Evolutionary conservation across 2,329 filamentous ascomycete species (phyloP).

Genomic region (Hypoxylon sp.): DNA sequence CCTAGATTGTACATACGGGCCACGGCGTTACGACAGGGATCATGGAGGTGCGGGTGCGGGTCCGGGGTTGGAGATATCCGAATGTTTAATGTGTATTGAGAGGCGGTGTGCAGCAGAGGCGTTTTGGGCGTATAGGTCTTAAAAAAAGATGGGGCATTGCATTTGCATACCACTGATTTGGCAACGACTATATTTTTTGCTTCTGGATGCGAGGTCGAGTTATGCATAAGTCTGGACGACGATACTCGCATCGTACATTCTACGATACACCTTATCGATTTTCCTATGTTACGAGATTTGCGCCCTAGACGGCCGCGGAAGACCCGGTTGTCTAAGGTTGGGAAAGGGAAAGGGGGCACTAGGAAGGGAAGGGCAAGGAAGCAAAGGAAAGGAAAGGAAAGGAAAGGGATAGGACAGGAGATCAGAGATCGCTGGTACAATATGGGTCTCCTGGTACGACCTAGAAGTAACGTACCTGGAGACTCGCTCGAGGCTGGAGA

Average conservation of each 20-base stretch:
- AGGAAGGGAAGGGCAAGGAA: background rate
- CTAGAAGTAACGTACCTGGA: conserved; percentile 30
- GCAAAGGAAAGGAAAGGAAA: background rate
- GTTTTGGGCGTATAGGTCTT: conserved; percentile 42
- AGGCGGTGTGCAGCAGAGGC: conserved; percentile 40
- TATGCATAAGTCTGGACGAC: conserved; percentile 11
- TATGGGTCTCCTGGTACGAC: conserved; percentile 35
- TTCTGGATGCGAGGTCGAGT: conserved; percentile 18
- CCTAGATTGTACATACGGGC: conserved; percentile 44
- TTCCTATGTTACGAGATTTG: conserved; percentile 37
- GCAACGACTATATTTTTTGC: conserved; percentile 7
- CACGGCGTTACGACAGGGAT: conserved; percentile 43
- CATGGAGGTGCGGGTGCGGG: conserved; percentile 15
- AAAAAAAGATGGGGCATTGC: conserved; percentile 34
- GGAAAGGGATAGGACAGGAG: conserved; percentile 16
- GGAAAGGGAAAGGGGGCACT: background rate
- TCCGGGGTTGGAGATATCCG: conserved; percentile 43
- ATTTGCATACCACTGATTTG: conserved; percentile 5
- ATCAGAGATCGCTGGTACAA: conserved; percentile 19
- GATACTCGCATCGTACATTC: conserved; percentile 13
- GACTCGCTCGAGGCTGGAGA: conserved; percentile 47
- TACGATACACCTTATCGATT: conserved; percentile 13
- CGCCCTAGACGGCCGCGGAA: conserved; percentile 21
- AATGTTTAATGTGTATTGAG: conserved; percentile 45
- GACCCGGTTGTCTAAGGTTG: conserved; percentile 8